These are phyloP conservation scores for Kurtzmaniella quercitrusa DNA, from an alignment of 1,139 yeast species.

Conservation along the genomic window DNA sequence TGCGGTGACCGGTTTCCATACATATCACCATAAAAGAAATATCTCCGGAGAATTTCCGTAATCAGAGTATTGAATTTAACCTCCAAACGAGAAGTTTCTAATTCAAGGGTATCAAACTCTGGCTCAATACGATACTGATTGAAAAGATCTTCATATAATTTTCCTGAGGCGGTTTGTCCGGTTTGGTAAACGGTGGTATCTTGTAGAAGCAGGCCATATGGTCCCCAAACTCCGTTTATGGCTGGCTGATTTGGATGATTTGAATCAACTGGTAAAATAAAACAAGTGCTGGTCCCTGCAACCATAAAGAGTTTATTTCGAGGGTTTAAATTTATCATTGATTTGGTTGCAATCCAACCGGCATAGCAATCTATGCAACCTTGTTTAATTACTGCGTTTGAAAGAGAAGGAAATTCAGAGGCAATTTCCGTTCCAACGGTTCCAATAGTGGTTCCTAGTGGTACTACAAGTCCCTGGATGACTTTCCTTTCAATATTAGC, in stretches of 20 bases:
- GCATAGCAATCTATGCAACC: constrained; percentile 60
- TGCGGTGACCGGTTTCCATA: constrained; percentile 55
- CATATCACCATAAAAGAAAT: constrained; percentile 50
- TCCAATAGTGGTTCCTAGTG: constrained; percentile 15
- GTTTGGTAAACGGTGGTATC: constrained; percentile 38
- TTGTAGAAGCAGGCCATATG: constrained; percentile 30
- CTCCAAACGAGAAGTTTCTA: constrained; percentile 19
- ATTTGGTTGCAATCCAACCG: constrained; percentile 42
- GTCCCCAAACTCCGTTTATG: constrained; percentile 52
- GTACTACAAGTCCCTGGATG: constrained; percentile 5
- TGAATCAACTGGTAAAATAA: constrained; percentile 25
- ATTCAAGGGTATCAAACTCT: constrained; percentile 30
- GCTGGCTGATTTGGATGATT: constrained; percentile 15
- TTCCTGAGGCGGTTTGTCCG: constrained; percentile 59
- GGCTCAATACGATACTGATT: constrained; percentile 19
- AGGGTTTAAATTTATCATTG: background rate
- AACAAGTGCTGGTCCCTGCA: constrained; percentile 63
- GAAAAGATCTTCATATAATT: constrained; percentile 43
- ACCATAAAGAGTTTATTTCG: constrained; percentile 31
- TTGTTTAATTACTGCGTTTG: constrained; percentile 24
- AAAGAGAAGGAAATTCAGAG: constrained; percentile 1
- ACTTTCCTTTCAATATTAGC: constrained; percentile 3
- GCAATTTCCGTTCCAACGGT: background rate
- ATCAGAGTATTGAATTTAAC: constrained; percentile 10
- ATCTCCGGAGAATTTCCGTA: constrained; percentile 28